Conservation (phyloP, 139 green algal genomes). For the Penium margaritaceum region DNA sequence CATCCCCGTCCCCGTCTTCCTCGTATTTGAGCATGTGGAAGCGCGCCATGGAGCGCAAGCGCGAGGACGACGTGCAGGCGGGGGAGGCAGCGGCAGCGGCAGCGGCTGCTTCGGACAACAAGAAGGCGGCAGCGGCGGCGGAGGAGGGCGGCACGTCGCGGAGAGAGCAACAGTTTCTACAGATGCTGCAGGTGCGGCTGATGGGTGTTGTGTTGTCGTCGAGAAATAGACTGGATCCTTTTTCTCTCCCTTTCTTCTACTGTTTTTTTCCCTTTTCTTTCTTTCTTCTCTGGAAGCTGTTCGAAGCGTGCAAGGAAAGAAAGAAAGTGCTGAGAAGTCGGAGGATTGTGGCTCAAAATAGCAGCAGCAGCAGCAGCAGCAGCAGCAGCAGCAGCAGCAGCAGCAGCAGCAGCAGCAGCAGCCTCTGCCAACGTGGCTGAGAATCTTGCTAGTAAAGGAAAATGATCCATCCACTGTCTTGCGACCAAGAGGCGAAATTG, state of each 20-base stretch:
- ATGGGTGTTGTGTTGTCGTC: no score
- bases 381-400: background rate
- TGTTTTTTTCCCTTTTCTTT: background rate
- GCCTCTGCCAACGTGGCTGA: no score
- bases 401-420: no score
- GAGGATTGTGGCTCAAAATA: background rate
- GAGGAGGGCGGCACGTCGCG: background rate
- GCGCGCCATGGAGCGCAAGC: slow-evolving; percentile 17
- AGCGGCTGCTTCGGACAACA: no score
- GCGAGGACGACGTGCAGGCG: slow-evolving; percentile 4
- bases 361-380: background rate
- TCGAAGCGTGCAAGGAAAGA: background rate
- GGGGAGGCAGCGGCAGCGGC: background rate
- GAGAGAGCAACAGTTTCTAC: slow-evolving; percentile 11
- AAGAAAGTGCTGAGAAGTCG: background rate
- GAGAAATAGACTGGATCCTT: no score
- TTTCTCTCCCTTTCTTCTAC: background rate
- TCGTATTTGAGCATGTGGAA: slow-evolving; percentile 45
- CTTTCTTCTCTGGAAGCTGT: background rate
- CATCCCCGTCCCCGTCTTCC: no score
- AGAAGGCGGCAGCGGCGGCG: background rate
- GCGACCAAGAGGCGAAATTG: no score
- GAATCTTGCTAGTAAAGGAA: no score
- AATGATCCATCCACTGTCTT: no score
- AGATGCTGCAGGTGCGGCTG: slow-evolving; percentile 16